Base-by-base conservation (phyloP, 148 eudicot genomes). In the Linanthus parryae region DNA sequence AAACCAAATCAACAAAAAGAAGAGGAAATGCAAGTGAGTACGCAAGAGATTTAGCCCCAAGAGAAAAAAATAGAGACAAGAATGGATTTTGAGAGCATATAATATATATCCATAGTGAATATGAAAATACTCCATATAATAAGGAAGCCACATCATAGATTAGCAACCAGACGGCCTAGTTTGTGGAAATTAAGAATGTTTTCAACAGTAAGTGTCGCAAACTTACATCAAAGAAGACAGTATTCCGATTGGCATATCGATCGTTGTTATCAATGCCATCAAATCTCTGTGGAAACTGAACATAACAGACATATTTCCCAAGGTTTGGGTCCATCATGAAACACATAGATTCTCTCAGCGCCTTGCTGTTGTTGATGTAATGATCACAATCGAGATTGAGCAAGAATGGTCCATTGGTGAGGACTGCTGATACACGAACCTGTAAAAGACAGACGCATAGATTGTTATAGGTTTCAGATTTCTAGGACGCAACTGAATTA, bases 371-470 rank as follows among this genome's bases (percentile, higher is more conserved):
- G 74, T 88, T 81, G 42, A 88, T 74, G 78, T 88, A 88, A 61
- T 88, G 96, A 71, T 88, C 96, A 75, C 96, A 88, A 66, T 88
- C 96, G 50, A 88, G 94, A 77, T 88, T 88, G 70, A 84, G 70
- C 59, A 88, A 49, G 66, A 84, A 88, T 30, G 96, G 84, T 41
- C 96, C 96, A 68, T 88, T 88, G 13, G 96, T 84, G 25, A 88
- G 82, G 62, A 88, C 88, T 34, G 86, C 96, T 25, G 96, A 88
- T 42, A 82, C 94, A 55, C 96, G 90, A 40, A 86, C 88, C 95
- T 86, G 71, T 61, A 73, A 64, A 42, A 50, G 20, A n/a, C n/a
- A 45, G 34, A 47, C 25, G 22, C 19, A 67, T 20, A 15, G 28
- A 23, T 35, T 36, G 21, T 45, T 34, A 5, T 25, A 35, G 25